These are phyloP conservation scores for Solanum raphanifolium DNA, from an alignment of 257 asterid species.

Conservation along the genomic window DNA sequence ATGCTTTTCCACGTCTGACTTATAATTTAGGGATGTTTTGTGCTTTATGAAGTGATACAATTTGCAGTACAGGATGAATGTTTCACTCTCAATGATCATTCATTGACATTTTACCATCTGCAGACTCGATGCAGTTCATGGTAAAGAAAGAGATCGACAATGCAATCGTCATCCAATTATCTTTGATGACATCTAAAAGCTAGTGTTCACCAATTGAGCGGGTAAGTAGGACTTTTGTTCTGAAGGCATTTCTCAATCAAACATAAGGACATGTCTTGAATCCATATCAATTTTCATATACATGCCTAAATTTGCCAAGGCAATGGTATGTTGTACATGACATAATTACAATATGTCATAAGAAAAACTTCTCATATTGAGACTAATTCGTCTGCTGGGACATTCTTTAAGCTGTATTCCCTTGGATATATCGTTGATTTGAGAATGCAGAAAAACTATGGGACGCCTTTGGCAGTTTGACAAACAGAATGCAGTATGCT, in stretches of 20 bases:
- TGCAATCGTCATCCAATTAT: not conserved
- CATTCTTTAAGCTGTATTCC: not conserved
- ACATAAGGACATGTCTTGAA: not conserved
- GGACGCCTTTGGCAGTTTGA: not conserved
- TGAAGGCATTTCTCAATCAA: not conserved
- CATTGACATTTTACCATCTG: not conserved
- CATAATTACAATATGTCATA: not conserved
- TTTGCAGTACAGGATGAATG: not conserved
- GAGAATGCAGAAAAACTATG: not conserved
- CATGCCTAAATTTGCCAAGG: not conserved
- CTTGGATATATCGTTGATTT: not conserved
- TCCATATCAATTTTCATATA: not conserved
- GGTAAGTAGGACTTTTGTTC: not conserved
- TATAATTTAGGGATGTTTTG: not conserved
- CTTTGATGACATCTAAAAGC: not conserved
- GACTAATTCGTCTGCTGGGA: not conserved
- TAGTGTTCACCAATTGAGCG: not conserved
- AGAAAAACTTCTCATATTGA: not conserved
- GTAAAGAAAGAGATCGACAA: not conserved
- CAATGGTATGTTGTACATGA: not conserved
- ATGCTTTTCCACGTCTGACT: not conserved
- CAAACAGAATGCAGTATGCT: not conserved
- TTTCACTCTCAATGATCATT: not conserved
- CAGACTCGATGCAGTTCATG: not conserved
- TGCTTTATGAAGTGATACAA: not conserved